Conservation (phyloP, 2,329 filamentous ascomycete species). For the Amauroascus niger region DNA sequence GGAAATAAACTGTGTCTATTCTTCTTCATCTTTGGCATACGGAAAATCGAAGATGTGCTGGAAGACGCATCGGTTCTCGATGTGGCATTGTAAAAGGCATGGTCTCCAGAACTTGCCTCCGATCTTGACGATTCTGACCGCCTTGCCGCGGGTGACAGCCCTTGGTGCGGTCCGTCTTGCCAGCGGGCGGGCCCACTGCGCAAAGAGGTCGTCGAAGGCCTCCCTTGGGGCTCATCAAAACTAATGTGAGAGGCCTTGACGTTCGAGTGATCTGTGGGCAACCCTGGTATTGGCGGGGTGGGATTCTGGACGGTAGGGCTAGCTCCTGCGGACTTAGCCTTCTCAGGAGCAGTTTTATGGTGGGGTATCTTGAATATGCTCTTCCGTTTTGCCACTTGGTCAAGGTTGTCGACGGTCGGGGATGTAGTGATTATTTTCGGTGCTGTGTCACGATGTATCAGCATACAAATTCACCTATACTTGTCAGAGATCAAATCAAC, state of each 20-base stretch:
- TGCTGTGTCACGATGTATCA: constrained; percentile 22
- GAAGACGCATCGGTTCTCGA: constrained; percentile 55
- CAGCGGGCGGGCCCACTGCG: constrained; percentile 43
- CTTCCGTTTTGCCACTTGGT: constrained; percentile 26
- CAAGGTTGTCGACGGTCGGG: constrained; percentile 58
- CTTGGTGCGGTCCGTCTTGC: constrained; percentile 52
- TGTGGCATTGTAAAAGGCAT: constrained; percentile 48
- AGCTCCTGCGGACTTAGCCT: neutral
- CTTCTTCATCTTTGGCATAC: constrained; percentile 64
- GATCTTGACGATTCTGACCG: constrained; percentile 83
- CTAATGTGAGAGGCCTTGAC: constrained; percentile 42
- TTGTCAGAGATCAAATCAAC: constrained; percentile 8
- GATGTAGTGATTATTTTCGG: constrained; percentile 83
- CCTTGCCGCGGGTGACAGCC: constrained; percentile 55
- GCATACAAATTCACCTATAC: neutral
- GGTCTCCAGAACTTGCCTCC: constrained; percentile 68
- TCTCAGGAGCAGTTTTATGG: neutral
- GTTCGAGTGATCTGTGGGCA: constrained; percentile 24
- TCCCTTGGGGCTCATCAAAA: constrained; percentile 50
- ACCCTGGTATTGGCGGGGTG: constrained; percentile 7
- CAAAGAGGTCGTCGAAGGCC: constrained; percentile 41
- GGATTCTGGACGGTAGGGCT: neutral
- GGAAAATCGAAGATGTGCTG: constrained; percentile 66
- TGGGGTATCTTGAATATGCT: constrained; percentile 9
- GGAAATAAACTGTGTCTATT: constrained; percentile 75